Conservation (phyloP, 441 rosid species). For the Gossypium schwendimanii region DNA sequence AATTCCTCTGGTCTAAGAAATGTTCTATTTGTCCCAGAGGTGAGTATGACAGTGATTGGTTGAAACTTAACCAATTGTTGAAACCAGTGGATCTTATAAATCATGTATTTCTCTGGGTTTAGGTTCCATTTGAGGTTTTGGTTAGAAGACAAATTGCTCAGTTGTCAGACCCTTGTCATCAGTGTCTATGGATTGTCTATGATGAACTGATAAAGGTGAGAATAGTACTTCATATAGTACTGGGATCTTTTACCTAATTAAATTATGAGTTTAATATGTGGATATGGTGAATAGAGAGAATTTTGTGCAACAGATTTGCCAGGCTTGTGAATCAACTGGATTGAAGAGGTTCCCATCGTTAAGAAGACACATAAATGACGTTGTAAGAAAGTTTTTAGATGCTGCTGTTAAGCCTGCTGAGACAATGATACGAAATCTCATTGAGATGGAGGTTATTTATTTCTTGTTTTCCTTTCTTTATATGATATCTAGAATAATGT, state of each 20-base stretch:
- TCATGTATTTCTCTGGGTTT: slow-evolving; percentile 11
- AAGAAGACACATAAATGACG: slow-evolving; percentile 38
- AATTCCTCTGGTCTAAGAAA: slow-evolving; percentile 48
- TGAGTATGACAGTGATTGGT: slow-evolving; percentile 10
- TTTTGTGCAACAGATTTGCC: slow-evolving; percentile 37
- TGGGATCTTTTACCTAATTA: background rate
- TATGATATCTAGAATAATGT: background rate
- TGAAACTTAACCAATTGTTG: background rate
- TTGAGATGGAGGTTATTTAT: slow-evolving; percentile 50
- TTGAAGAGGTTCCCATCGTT: slow-evolving; percentile 42
- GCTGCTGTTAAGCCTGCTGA: slow-evolving; percentile 39
- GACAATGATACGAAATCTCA: slow-evolving; percentile 36
- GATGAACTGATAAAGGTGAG: slow-evolving; percentile 51
- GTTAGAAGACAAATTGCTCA: slow-evolving; percentile 43
- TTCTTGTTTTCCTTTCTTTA: background rate
- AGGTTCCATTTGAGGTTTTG: slow-evolving; percentile 53
- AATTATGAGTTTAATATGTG: background rate
- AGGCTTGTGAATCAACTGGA: slow-evolving; percentile 29
- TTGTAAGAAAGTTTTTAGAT: slow-evolving; percentile 30
- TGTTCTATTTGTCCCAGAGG: slow-evolving; percentile 52
- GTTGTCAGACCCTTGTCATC: slow-evolving; percentile 48
- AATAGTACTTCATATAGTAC: background rate
- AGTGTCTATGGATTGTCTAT: slow-evolving; percentile 42
- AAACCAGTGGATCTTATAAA: background rate
- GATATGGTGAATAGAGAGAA: background rate